Evolutionary conservation across 345 rosid species (phyloP).

Genomic region (Moricandia arvensis): DNA sequence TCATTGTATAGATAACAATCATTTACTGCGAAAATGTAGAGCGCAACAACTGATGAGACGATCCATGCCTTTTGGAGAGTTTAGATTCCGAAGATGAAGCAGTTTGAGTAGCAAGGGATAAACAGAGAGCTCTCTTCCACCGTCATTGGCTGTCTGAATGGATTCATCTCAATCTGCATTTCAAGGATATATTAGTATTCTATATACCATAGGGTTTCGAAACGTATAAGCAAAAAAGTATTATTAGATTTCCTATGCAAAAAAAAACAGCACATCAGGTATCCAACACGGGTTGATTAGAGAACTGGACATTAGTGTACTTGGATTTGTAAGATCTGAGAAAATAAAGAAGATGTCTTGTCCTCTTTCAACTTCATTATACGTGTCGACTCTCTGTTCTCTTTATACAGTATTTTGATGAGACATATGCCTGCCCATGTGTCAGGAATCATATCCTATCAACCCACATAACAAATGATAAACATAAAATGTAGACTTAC

Average conservation of each 20-base stretch:
- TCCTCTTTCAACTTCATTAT: conserved; percentile 17
- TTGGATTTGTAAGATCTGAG: conserved; percentile 9
- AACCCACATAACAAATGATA: conserved; percentile 6
- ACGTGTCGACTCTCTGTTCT: conserved; percentile 19
- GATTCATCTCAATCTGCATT: conserved; percentile 77
- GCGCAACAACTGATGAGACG: not conserved
- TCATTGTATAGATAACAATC: not conserved
- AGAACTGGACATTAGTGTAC: conserved; percentile 1
- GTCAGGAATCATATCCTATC: conserved; percentile 4
- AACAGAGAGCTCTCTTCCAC: conserved; percentile 67
- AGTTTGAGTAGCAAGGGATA: conserved; percentile 92
- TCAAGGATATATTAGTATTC: not conserved
- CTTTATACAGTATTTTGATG: conserved; percentile 13
- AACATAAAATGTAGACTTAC: conserved; percentile 32
- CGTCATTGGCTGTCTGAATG: conserved; percentile 91
- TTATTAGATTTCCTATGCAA: not conserved
- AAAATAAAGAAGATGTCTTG: not conserved
- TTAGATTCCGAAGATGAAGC: conserved; percentile 75
- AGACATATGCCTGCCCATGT: conserved; percentile 27
- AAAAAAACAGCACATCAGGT: conserved; percentile 3
- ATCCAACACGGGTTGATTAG: conserved; percentile 22
- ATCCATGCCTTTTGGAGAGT: not conserved
- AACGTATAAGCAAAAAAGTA: not conserved
- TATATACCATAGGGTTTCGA: not conserved
- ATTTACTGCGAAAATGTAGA: not conserved